Base-by-base conservation (phyloP, 176 grass and related monocot species). In the Eleusine coracana region DNA sequence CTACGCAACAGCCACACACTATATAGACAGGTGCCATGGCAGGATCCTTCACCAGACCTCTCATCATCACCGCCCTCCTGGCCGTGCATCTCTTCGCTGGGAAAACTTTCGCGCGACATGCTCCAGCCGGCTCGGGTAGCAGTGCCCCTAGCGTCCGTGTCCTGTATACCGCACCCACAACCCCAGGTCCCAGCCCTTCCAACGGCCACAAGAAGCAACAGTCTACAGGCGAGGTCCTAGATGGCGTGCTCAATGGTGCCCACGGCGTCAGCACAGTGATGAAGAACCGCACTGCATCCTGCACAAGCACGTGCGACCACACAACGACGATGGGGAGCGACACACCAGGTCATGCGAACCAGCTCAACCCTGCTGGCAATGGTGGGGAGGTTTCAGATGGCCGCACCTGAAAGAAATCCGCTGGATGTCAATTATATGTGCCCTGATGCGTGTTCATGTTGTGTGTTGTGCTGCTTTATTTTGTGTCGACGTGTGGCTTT, bases 21-120 rank as follows among this genome's bases (percentile, higher is more conserved):
- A 34, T 34, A 34, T 34, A 62, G 54, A 56, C 56, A n/a, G 10
- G n/a, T 21, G 15, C 82, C 54, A 77, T 76, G 82, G 82, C 64
- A 56, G 28, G 82, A n/a, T 59, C 74, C 64, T 20, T 77, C 49
- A 2, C 82, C 50, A 25, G 49, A 76, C 25, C 48, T 4, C 72
- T 76, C 59, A 0, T 51, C 42, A 50, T 56, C 52, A 31, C 52
- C 2, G 34, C 12, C 25, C 9, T 77, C 63, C 17, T 84, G 48
- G 25, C 13, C 25, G 12, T 68, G 50, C 73, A 69, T 34, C 63
- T 84, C 64, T n/a, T 60, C 13, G 51, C 49, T 38, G 50, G 48
- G 0, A 9, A 18, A 2, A 64, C 73, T 11, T 34, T 39, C 11
- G 82, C 37, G 17, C 71, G 63, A 34, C 61, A 77, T 0, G 10